These are phyloP conservation scores for Parathielavia appendiculata DNA, from an alignment of 495 filamentous ascomycete species.

Conservation along the genomic window DNA sequence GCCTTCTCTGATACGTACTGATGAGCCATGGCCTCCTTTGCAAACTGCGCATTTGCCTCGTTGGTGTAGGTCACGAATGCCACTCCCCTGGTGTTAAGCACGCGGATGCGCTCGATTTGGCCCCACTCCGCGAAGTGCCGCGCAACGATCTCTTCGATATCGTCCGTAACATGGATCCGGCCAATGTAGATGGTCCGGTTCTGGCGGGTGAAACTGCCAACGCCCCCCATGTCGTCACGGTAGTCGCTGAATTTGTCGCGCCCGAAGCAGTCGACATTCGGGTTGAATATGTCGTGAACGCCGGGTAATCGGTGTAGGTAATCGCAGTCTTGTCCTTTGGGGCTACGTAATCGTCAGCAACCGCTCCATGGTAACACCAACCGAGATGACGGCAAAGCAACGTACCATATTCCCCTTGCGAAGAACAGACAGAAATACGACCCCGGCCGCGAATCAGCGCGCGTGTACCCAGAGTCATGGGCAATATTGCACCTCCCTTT, in stretches of 20 bases:
- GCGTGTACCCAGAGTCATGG: slow-evolving; percentile 80
- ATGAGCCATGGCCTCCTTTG: slow-evolving; percentile 84
- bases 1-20: slow-evolving; percentile 43
- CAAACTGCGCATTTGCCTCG: slow-evolving; percentile 82
- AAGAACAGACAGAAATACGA: slow-evolving; percentile 94
- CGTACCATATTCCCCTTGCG: slow-evolving; percentile 48
- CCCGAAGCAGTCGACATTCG: slow-evolving; percentile 91
- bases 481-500: slow-evolving; percentile 75
- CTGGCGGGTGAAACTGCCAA: slow-evolving; percentile 82
- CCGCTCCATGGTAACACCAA: not conserved
- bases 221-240: slow-evolving; percentile 93
- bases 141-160: slow-evolving; percentile 94
- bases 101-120: slow-evolving; percentile 77
- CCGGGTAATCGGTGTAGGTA: slow-evolving; percentile 86
- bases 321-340: slow-evolving; percentile 84
- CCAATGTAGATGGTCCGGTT: slow-evolving; percentile 92
- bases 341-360: slow-evolving; percentile 26
- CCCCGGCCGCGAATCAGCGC: slow-evolving; percentile 68
- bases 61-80: slow-evolving; percentile 87
- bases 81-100: slow-evolving; percentile 86
- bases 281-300: slow-evolving; percentile 77
- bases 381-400: not conserved
- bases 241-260: slow-evolving; percentile 83
- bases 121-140: slow-evolving; percentile 95
- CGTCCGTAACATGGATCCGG: slow-evolving; percentile 90